phyloP scores from a whole-genome alignment of 768 basidiomycete genomes.

The Pleurotus pulmonarius region DNA sequence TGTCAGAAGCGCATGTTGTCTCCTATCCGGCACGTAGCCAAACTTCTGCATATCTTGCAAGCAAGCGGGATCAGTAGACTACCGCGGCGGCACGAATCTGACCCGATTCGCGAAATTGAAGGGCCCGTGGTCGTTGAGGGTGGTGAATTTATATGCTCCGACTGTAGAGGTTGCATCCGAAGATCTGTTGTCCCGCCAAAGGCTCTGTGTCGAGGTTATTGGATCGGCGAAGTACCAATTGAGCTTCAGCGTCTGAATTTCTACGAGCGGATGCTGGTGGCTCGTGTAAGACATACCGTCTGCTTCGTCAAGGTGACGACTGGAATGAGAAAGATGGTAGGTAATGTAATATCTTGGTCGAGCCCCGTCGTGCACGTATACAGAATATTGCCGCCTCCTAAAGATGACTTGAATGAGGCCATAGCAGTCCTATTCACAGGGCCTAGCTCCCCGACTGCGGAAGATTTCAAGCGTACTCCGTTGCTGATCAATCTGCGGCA shows the following conservation, averaged over 20 bases:
- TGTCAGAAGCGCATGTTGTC: conserved; percentile 4
- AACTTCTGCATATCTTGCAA: conserved; percentile 3
- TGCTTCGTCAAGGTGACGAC: background rate
- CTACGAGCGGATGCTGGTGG: background rate
- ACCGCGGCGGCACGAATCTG: too few species aligned
- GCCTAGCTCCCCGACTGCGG: background rate
- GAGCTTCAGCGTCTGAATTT: background rate
- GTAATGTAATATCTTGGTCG: background rate
- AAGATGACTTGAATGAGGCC: background rate
- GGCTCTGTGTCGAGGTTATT: background rate
- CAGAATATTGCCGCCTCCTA: background rate
- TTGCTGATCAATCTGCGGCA: background rate
- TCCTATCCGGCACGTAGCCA: conserved; percentile 6
- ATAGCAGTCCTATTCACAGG: background rate
- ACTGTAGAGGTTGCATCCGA: background rate
- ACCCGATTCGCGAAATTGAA: conserved; percentile 8
- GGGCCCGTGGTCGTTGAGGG: conserved; percentile 12
- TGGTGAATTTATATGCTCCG: conserved; percentile 10
- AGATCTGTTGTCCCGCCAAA: background rate
- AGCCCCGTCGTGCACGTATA: background rate
- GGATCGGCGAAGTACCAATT: background rate
- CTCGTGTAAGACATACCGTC: background rate
- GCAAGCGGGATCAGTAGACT: too few species aligned
- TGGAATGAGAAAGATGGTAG: background rate
- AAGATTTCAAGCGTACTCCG: background rate